Base-by-base conservation (phyloP, 305 asterid species). In the Coffea humblotiana region DNA sequence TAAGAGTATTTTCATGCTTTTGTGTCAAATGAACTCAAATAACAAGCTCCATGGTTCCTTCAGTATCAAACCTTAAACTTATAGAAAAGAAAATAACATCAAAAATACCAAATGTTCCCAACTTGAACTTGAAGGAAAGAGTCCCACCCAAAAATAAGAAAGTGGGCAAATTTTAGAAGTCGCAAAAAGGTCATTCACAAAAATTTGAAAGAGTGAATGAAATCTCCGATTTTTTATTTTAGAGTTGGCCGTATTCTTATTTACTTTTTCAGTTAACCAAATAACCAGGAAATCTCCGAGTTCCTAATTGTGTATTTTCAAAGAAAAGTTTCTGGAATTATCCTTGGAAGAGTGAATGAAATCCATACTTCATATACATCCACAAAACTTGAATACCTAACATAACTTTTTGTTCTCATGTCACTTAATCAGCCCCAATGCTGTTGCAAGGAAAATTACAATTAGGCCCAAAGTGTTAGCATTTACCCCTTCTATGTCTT, bases 401-500 rank as follows among this genome's bases (percentile, higher is more conserved):
- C 29, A 43, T 23, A 47, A 64, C 43, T 63, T 16, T 65, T 37
- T 37, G 18, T 8, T 18, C 18, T 52, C 27, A 76, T 56, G 58
- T 21, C 18, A 64, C 51, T 75, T 3, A 18, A 43, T 45, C 6
- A 76, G 71, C 37, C 16, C 27, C 32, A 18, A 73, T 52, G 29
- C 64, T 58, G 25, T 58, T 58, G 64, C 43, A 73, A 73, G 77
- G 47, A 43, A 40, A 43, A 76, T 43, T 63, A 43, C 35, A 51
- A 5, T 43, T 27, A 40, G 72, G 49, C 45, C 18, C 48, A 45
- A 77, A 47, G 32, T 18, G 13, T 10, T 32, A 56, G n/a, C 37
- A 19, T 76, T 12, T 21, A 54, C 40, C 12, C 35, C 21, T 35
- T 19, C 69, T 45, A 60, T 40, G 2, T 78, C 56, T 58, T 2